phyloP scores from a whole-genome alignment of 208 protist genomes.

The Strigomonas culicis region DNA sequence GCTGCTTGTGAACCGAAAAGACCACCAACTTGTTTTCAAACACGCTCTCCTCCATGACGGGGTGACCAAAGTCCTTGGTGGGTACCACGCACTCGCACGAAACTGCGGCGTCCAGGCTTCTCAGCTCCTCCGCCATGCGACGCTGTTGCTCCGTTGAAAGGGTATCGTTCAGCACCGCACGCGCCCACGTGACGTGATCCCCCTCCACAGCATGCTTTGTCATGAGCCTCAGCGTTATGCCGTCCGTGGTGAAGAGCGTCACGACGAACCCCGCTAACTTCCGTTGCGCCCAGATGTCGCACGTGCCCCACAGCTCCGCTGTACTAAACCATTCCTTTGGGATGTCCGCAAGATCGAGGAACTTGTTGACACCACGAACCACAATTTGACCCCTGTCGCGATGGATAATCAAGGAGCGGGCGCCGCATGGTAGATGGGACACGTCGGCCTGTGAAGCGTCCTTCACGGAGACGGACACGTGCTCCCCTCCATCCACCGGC shows the following conservation, averaged over 20 bases:
- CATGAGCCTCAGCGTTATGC: constrained; percentile 44
- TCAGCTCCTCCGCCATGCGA: constrained; percentile 48
- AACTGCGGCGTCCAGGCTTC: constrained; percentile 23
- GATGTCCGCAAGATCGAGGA: constrained; percentile 66
- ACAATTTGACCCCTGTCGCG: constrained; percentile 41
- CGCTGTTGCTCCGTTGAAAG: constrained; percentile 32
- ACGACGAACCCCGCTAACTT: constrained; percentile 90
- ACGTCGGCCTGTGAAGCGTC: constrained; percentile 66
- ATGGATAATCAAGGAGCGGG: constrained; percentile 66
- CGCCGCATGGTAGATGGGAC: constrained; percentile 60
- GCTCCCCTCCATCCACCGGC: constrained; percentile 3
- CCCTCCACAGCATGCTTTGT: constrained; percentile 83
- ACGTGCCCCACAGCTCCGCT: constrained; percentile 30
- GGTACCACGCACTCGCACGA: constrained; percentile 72
- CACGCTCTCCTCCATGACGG: constrained; percentile 45
- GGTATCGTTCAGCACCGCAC: constrained; percentile 23
- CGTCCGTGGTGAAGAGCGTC: constrained; percentile 76
- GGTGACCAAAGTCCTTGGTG: constrained; percentile 49
- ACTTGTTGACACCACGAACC: constrained; percentile 88
- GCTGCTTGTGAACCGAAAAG: constrained; percentile 51
- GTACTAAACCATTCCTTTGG: constrained; percentile 33
- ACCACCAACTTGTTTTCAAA: constrained; percentile 56
- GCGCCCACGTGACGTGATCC: constrained; percentile 64
- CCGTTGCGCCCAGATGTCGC: constrained; percentile 54
- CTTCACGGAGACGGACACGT: constrained; percentile 70